These are phyloP conservation scores for Pelargonium myrrhifolium DNA, from an alignment of 441 rosid species.

Conservation along the genomic window DNA sequence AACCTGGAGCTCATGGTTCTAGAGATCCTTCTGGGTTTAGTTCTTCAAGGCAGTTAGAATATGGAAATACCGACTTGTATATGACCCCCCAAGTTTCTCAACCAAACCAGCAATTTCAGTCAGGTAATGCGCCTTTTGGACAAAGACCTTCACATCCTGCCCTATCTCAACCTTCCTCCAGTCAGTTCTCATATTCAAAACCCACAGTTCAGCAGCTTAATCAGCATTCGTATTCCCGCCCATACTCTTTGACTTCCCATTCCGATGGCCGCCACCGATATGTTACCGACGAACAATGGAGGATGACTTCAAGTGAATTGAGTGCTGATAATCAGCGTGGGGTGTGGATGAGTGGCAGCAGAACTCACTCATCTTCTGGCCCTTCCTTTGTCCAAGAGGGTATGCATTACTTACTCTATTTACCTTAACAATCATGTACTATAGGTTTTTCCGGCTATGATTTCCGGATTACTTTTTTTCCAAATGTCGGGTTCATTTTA, in stretches of 20 bases:
- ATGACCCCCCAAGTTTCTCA: slow-evolving; percentile 68
- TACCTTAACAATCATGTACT: background rate
- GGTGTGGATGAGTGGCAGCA: slow-evolving; percentile 64
- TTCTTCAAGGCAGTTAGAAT: slow-evolving; percentile 62
- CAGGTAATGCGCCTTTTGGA: slow-evolving; percentile 39
- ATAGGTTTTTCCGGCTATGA: background rate
- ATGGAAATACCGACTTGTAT: slow-evolving; percentile 49
- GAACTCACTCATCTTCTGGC: slow-evolving; percentile 59
- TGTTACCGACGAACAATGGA: slow-evolving; percentile 77
- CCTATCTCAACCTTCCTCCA: slow-evolving; percentile 49
- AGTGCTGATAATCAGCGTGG: slow-evolving; percentile 51
- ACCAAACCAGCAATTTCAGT: slow-evolving; percentile 65
- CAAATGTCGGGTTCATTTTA: background rate
- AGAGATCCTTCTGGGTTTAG: slow-evolving; percentile 62
- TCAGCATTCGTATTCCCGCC: slow-evolving; percentile 60
- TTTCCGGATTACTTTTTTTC: background rate
- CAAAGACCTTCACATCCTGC: slow-evolving; percentile 57
- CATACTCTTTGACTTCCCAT: slow-evolving; percentile 56
- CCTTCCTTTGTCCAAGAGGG: slow-evolving; percentile 76
- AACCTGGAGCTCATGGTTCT: slow-evolving; percentile 39
- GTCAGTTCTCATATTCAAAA: slow-evolving; percentile 65
- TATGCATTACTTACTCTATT: slow-evolving; percentile 27
- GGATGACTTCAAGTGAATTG: slow-evolving; percentile 59
- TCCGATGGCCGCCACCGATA: slow-evolving; percentile 60
- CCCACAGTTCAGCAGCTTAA: slow-evolving; percentile 71